A percentile compares a stretch with the other conserved stretches of the same genome.
phyloP scores from a whole-genome alignment of 1,284 basidiomycete species.

The Apiotrichum mycotoxinovorans region DNA sequence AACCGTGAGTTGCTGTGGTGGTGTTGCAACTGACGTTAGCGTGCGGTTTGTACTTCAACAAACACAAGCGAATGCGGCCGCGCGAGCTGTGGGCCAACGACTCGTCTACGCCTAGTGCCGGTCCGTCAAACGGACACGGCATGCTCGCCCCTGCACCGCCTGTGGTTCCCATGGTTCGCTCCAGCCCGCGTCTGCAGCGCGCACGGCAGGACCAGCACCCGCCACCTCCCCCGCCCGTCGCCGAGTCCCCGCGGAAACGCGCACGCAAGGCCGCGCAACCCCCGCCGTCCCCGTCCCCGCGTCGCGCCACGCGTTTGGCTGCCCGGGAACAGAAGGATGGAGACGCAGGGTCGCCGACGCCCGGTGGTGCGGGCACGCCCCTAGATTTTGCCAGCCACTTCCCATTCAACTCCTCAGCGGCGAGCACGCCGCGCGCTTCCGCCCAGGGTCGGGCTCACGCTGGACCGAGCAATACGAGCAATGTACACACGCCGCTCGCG shows the following conservation, averaged over 20 bases:
- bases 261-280: constrained; percentile 22
- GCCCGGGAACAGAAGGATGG: constrained; percentile 7
- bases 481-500: no score
- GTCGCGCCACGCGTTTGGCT: constrained; percentile 29
- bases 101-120: no score
- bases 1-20: constrained; percentile 33
- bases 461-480: not conserved
- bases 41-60: constrained; percentile 47
- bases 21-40: constrained; percentile 20
- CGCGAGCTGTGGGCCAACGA: constrained; percentile 33
- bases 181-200: not conserved
- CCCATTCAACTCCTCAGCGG: constrained; percentile 6
- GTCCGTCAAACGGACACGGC: not conserved
- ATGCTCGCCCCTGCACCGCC: not conserved
- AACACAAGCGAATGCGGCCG: constrained; percentile 45
- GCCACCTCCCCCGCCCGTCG: not conserved
- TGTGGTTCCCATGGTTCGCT: not conserved
- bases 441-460: not conserved
- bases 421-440: not conserved
- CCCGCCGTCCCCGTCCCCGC: constrained; percentile 22
- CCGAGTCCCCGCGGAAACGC: constrained; percentile 31
- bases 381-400: constrained; percentile 15
- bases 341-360: constrained; percentile 11
- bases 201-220: not conserved
- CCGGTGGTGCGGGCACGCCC: constrained; percentile 1